Conservation (phyloP, 2,329 filamentous ascomycete genomes). For the Sphaerulina musiva region DNA sequence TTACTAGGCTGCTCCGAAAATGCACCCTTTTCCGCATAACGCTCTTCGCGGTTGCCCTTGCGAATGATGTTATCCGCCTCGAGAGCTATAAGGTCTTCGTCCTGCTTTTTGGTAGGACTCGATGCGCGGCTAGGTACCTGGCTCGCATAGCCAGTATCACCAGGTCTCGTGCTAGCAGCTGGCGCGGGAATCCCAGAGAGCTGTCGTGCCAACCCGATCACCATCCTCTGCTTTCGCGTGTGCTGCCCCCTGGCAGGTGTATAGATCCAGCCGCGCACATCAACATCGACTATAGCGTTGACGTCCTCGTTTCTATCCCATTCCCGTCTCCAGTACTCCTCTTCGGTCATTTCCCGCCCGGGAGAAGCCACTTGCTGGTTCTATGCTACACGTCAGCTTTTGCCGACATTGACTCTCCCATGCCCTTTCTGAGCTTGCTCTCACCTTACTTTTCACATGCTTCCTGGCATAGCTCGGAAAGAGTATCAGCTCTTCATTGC, state of each 20-base stretch:
- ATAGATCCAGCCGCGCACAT: constrained; percentile 94
- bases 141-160: constrained; percentile 37
- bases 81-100: constrained; percentile 61
- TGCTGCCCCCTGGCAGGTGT: constrained; percentile 76
- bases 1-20: constrained; percentile 63
- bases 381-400: constrained; percentile 5
- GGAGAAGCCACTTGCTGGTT: constrained; percentile 14
- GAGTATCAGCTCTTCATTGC: constrained; percentile 84
- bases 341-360: constrained; percentile 24
- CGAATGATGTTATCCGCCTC: constrained; percentile 73
- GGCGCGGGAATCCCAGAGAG: constrained; percentile 79
- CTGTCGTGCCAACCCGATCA: constrained; percentile 79
- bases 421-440: constrained; percentile 5
- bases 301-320: constrained; percentile 77
- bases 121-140: constrained; percentile 39
- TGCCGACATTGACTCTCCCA: neutral
- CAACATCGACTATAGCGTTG: constrained; percentile 82
- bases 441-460: constrained; percentile 51
- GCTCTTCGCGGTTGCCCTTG: constrained; percentile 62
- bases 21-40: constrained; percentile 56
- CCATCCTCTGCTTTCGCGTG: constrained; percentile 76
- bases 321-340: constrained; percentile 67
- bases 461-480: constrained; percentile 89
- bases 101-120: constrained; percentile 42
- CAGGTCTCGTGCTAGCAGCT: constrained; percentile 33